Conservation (phyloP, 768 basidiomycete species). For the Panellus pusillus region DNA sequence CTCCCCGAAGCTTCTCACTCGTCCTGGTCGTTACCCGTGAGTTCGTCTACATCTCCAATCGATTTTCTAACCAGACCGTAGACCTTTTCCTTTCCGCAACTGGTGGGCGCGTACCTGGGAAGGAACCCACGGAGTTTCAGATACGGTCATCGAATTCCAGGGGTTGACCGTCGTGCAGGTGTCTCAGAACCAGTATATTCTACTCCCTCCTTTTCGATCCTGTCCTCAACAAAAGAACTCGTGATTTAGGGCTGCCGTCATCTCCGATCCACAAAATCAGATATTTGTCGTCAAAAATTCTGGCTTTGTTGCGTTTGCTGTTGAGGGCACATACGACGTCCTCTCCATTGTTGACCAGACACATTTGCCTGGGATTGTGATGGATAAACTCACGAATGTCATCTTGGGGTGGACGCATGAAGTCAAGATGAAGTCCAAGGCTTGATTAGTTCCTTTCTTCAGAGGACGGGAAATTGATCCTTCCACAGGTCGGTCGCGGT, state of each 20-base stretch:
- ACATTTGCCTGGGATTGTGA: conserved; percentile 60
- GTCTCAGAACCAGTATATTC: conserved; percentile 22
- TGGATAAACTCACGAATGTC: conserved; percentile 61
- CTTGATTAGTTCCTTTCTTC: too few species aligned
- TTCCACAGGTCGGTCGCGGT: conserved; percentile 31
- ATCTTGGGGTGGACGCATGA: conserved; percentile 72
- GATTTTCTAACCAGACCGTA: too few species aligned
- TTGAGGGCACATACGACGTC: conserved; percentile 78
- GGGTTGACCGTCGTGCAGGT: conserved; percentile 86
- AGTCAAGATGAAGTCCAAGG: conserved; percentile 69
- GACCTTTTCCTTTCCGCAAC: conserved; percentile 63
- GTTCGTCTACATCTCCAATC: neutral
- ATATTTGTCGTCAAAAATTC: conserved; percentile 80
- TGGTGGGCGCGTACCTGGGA: conserved; percentile 83
- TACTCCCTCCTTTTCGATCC: too few species aligned
- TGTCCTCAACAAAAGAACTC: conserved; percentile 32
- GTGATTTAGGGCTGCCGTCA: conserved; percentile 52
- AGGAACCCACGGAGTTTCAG: conserved; percentile 75
- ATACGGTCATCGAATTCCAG: conserved; percentile 78
- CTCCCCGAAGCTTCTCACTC: conserved; percentile 70
- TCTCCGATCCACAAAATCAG: conserved; percentile 70
- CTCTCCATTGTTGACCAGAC: conserved; percentile 85
- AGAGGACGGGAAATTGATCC: too few species aligned
- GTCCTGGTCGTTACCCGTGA: conserved; percentile 75
- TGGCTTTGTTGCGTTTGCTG: conserved; percentile 75